phyloP scores from a whole-genome alignment of 495 filamentous ascomycete species.

The Penicillium tannophilum region DNA sequence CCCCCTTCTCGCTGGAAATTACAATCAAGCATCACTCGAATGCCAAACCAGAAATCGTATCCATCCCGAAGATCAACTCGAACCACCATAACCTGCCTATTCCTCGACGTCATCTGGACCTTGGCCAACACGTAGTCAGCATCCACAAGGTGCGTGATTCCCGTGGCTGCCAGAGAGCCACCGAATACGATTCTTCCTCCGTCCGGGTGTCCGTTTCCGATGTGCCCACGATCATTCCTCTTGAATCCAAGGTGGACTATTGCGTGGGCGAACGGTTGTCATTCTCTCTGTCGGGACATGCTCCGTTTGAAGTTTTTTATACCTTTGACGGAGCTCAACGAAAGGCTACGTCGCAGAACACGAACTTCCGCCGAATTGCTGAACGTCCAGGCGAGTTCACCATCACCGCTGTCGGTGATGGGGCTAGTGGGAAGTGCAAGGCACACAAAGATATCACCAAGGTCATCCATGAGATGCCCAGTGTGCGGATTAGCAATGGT shows the following conservation, averaged over 20 bases:
- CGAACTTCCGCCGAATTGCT: slow-evolving; percentile 86
- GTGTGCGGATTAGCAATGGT: slow-evolving; percentile 84
- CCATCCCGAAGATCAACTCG: slow-evolving; percentile 72
- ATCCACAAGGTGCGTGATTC: slow-evolving; percentile 87
- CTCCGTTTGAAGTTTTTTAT: slow-evolving; percentile 92
- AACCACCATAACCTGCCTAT: slow-evolving; percentile 77
- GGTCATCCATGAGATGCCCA: slow-evolving; percentile 86
- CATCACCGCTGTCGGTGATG: slow-evolving; percentile 82
- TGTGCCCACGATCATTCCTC: slow-evolving; percentile 81
- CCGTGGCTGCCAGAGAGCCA: slow-evolving; percentile 76
- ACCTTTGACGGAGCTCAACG: slow-evolving; percentile 75
- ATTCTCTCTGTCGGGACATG: slow-evolving; percentile 83
- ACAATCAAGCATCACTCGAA: slow-evolving; percentile 88
- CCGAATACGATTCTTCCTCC: slow-evolving; percentile 64
- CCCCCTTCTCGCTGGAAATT: slow-evolving; percentile 91
- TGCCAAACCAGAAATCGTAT: slow-evolving; percentile 75
- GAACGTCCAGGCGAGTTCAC: slow-evolving; percentile 86
- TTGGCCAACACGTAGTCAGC: slow-evolving; percentile 81
- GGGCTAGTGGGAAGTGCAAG: slow-evolving; percentile 73
- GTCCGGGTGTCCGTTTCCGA: slow-evolving; percentile 90
- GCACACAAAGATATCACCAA: slow-evolving; percentile 75
- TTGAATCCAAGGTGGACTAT: slow-evolving; percentile 87
- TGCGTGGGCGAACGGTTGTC: slow-evolving; percentile 93
- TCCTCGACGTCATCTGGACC: slow-evolving; percentile 75
- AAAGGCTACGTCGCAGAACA: slow-evolving; percentile 74